These are phyloP conservation scores for Neocucurbitaria cava DNA, from an alignment of 2,329 filamentous ascomycete species.

Conservation along the genomic window DNA sequence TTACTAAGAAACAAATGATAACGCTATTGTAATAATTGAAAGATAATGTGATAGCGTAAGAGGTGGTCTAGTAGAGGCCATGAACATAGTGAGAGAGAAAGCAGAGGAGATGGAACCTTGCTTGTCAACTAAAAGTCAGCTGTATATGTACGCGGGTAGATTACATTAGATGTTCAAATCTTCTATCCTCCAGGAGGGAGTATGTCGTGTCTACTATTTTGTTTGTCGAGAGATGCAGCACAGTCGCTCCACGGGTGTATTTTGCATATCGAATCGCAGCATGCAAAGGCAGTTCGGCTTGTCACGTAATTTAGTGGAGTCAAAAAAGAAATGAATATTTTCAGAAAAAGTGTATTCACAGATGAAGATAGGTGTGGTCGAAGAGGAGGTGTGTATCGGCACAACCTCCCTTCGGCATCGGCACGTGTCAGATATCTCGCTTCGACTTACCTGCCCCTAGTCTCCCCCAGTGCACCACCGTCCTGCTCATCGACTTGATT, in stretches of 20 bases:
- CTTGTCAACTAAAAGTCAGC: background rate
- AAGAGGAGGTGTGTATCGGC: slow-evolving; percentile 4
- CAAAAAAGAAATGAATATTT: background rate
- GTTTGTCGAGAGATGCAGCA: background rate
- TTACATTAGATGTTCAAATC: background rate
- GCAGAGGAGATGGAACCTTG: background rate
- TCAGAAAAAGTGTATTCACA: background rate
- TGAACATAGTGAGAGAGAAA: slow-evolving; percentile 1
- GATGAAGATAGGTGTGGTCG: background rate
- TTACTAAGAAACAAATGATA: background rate
- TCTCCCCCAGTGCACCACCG: slow-evolving; percentile 5
- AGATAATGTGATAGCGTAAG: background rate
- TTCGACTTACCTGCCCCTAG: slow-evolving; percentile 13
- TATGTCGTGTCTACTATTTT: background rate
- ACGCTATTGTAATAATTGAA: background rate
- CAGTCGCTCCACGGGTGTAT: too few species aligned
- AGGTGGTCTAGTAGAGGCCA: background rate
- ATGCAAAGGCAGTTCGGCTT: background rate
- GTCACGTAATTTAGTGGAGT: background rate
- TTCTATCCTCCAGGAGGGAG: background rate
- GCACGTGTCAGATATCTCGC: slow-evolving; percentile 9
- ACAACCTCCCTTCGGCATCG: slow-evolving; percentile 14
- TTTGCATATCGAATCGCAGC: too few species aligned
- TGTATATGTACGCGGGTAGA: background rate
- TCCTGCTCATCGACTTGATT: slow-evolving; percentile 2